phyloP scores from a whole-genome alignment of 2,329 filamentous ascomycete species.

The Fusarium tricinctum region DNA sequence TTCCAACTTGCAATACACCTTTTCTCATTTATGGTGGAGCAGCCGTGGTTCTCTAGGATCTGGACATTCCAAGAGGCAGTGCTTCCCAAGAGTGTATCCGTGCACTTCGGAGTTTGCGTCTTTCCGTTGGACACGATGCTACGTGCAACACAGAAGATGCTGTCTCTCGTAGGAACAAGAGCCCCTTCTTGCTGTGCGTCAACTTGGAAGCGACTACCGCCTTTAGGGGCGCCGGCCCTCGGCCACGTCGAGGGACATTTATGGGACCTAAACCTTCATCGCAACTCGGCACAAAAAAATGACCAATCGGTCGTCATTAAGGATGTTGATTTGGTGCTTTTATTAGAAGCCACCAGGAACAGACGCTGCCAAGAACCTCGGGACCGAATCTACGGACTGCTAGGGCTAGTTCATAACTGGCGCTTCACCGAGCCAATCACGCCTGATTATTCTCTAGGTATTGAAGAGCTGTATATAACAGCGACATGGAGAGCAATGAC shows the following conservation, averaged over 20 bases:
- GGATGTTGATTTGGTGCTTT: neutral
- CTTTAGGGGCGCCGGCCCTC: neutral
- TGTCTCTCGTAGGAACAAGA: neutral
- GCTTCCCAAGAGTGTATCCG: neutral
- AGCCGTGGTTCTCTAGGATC: neutral
- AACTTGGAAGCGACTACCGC: neutral
- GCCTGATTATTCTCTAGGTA: neutral
- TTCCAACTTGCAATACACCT: neutral
- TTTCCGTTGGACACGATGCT: neutral
- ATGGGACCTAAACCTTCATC: neutral
- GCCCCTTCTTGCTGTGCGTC: neutral
- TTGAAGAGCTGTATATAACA: neutral
- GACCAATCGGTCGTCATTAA: neutral
- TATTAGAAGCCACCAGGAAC: neutral
- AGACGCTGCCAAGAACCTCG: neutral
- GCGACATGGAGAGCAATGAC: neutral
- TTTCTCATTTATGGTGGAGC: neutral
- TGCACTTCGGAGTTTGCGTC: neutral
- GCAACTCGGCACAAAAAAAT: slow-evolving; percentile 1
- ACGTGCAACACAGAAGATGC: neutral
- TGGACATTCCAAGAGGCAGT: neutral
- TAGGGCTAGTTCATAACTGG: neutral
- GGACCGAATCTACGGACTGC: slow-evolving; percentile 1
- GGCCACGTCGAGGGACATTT: neutral
- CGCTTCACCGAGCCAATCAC: neutral